Conservation (phyloP, 139 green algal genomes). For the Nannochloris sp. region DNA sequence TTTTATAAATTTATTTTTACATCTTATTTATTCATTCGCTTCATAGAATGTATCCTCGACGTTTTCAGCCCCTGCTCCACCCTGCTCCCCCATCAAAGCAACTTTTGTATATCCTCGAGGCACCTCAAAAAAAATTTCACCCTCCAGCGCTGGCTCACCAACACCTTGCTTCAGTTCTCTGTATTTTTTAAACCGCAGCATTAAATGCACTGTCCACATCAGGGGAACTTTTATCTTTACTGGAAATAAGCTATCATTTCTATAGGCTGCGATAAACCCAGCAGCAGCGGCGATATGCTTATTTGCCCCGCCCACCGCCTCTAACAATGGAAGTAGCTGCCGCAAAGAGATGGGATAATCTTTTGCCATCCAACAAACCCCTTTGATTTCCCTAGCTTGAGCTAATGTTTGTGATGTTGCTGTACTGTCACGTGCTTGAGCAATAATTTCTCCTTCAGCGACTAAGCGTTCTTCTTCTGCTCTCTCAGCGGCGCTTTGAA, state of each 20-base stretch:
- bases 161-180: not conserved
- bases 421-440: too few species aligned
- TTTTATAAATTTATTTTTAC: too few species aligned
- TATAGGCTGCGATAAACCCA: constrained; percentile 42
- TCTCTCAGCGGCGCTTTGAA: not conserved
- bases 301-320: constrained; percentile 71
- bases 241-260: not conserved
- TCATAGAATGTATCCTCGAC: not conserved
- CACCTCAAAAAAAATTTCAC: constrained; percentile 22
- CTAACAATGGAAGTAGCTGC: constrained; percentile 74
- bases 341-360: constrained; percentile 55
- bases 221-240: constrained; percentile 51
- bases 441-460: too few species aligned
- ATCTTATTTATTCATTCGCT: not conserved
- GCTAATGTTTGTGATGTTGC: not conserved
- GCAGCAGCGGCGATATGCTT: constrained; percentile 58
- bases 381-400: constrained; percentile 17
- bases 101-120: constrained; percentile 28
- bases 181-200: constrained; percentile 61
- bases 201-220: constrained; percentile 61
- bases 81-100: too few species aligned
- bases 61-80: not conserved
- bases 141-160: not conserved
- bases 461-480: not conserved
- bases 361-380: constrained; percentile 60